phyloP scores from a whole-genome alignment of 805 yeast species.

The Ascoidea rubescens region DNA sequence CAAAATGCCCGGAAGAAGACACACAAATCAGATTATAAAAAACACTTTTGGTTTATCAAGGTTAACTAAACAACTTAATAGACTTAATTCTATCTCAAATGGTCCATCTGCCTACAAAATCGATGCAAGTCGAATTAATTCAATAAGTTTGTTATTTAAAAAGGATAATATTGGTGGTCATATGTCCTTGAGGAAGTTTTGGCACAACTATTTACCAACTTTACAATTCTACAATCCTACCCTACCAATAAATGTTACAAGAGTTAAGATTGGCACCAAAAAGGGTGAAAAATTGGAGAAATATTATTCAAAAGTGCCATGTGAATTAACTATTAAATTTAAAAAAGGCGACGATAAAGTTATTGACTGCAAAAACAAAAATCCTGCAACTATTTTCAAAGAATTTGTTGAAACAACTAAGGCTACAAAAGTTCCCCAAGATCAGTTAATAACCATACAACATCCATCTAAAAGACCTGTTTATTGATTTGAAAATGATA shows the following conservation, averaged over 20 bases:
- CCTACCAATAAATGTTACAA: conserved; percentile 28
- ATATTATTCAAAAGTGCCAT: conserved; percentile 22
- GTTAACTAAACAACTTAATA: background rate
- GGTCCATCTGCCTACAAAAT: background rate
- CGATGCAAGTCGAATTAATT: conserved; percentile 19
- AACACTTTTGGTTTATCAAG: background rate
- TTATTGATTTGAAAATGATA: no score
- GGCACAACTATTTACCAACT: conserved; percentile 38
- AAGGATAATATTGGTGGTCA: conserved; percentile 25
- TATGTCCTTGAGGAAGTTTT: conserved; percentile 38
- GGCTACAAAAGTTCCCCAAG: conserved; percentile 24
- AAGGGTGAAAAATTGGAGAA: conserved; percentile 18
- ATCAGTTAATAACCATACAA: conserved; percentile 13
- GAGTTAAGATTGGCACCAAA: conserved; percentile 24
- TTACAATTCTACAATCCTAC: conserved; percentile 40
- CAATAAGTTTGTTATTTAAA: conserved; percentile 30
- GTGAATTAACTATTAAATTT: conserved; percentile 22
- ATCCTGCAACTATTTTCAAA: conserved; percentile 25
- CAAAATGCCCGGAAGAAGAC: background rate
- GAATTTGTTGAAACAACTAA: conserved; percentile 24
- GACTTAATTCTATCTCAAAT: background rate
- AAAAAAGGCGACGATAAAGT: conserved; percentile 16
- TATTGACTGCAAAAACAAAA: conserved; percentile 28
- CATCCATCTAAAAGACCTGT: background rate
- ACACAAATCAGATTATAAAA: background rate